These are phyloP conservation scores for Moniliella sp. DNA, from an alignment of 1,284 basidiomycete species.

Conservation along the genomic window DNA sequence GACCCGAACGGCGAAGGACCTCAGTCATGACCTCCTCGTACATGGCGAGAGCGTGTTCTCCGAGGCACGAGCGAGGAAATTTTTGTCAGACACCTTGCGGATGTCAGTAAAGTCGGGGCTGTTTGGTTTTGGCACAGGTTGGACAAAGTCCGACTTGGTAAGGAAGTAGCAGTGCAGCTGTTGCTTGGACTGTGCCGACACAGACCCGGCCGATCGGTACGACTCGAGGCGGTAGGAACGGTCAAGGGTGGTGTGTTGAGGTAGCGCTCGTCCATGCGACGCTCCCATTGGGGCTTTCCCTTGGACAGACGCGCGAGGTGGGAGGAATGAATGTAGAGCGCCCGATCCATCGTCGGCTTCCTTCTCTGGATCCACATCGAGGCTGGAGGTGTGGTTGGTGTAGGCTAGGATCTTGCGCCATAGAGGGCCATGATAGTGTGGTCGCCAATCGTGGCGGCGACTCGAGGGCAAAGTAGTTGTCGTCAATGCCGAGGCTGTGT, in stretches of 20 bases:
- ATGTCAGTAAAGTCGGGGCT: conserved; percentile 39
- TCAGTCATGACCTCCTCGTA: conserved; percentile 79
- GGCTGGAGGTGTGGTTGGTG: conserved; percentile 59
- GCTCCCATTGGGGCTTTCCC: conserved; percentile 26
- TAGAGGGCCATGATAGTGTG: conserved; percentile 53
- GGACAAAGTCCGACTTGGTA: conserved; percentile 65
- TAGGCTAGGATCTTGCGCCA: conserved; percentile 83
- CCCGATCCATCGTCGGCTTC: conserved; percentile 57
- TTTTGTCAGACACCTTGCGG: conserved; percentile 62
- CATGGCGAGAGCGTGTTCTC: conserved; percentile 76
- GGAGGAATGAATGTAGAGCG: conserved; percentile 83
- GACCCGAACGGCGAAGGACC: conserved; percentile 43
- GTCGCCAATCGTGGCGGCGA: conserved; percentile 28
- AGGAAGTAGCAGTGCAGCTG: conserved; percentile 96
- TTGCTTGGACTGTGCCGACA: conserved; percentile 66
- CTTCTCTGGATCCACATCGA: conserved; percentile 90
- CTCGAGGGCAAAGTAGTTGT: conserved; percentile 48
- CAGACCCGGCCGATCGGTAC: conserved; percentile 71
- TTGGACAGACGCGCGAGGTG: conserved; percentile 18
- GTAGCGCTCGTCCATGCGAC: conserved; percentile 27
- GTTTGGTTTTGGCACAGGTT: conserved; percentile 39
- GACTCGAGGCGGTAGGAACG: conserved; percentile 81
- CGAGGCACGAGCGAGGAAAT: conserved; percentile 76
- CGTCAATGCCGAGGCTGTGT: conserved; percentile 56
- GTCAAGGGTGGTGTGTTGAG: conserved; percentile 36